Conservation (phyloP, 2,329 filamentous ascomycete genomes). For the Achaetomium macrosporum region DNA sequence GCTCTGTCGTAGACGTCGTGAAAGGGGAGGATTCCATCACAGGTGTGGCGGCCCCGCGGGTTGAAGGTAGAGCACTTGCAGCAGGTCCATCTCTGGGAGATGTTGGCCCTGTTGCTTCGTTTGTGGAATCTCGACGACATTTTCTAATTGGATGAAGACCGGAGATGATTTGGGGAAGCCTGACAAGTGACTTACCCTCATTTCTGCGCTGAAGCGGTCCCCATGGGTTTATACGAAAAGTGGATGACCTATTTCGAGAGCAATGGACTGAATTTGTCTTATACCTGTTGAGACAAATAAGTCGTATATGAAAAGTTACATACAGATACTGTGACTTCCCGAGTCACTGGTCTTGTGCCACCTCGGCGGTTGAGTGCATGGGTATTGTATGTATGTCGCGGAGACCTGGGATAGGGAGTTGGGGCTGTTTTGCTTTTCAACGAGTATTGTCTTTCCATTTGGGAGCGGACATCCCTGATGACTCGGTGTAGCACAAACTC, state of each 20-base stretch:
- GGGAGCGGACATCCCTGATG: neutral
- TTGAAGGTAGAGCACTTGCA: slow-evolving; percentile 1
- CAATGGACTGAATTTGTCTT: neutral
- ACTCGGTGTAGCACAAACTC: neutral
- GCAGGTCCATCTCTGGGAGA: neutral
- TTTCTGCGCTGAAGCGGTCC: too few relatives aligned
- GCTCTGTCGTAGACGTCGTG: neutral
- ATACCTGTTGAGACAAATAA: neutral
- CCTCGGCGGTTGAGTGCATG: neutral
- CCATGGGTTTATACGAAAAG: neutral
- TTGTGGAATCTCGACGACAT: neutral
- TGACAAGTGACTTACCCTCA: neutral
- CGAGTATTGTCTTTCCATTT: neutral
- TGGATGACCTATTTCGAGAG: neutral
- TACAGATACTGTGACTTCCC: slow-evolving; percentile 3
- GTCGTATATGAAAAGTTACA: neutral
- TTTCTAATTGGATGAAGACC: neutral
- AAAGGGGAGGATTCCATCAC: neutral
- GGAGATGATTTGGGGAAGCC: neutral
- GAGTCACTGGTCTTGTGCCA: slow-evolving; percentile 8
- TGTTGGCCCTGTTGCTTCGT: neutral
- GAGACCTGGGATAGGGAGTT: neutral
- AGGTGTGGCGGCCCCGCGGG: neutral
- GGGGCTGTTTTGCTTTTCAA: neutral
- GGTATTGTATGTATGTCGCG: slow-evolving; percentile 6